Percentiles rank a stretch among this genome's conserved stretches.
These are phyloP conservation scores for Hypomontagnella submonticulosa DNA, from an alignment of 495 filamentous ascomycete species.

Conservation along the genomic window DNA sequence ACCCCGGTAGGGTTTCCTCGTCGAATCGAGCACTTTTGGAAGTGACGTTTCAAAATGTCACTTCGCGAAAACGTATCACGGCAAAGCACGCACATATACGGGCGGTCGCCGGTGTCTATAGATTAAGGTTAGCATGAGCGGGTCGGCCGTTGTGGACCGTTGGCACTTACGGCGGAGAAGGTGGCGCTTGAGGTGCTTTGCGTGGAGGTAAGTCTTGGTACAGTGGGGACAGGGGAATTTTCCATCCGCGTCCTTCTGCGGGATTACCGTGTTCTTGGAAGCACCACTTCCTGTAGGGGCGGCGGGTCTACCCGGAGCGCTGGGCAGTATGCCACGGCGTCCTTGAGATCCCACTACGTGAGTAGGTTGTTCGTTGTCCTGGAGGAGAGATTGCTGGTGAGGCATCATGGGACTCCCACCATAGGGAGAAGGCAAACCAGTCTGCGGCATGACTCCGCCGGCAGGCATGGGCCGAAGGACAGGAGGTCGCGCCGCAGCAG, in stretches of 20 bases:
- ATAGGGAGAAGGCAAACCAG: conserved; percentile 62
- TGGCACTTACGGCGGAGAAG: conserved; percentile 86
- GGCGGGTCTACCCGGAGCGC: conserved; percentile 81
- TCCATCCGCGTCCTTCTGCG: conserved; percentile 92
- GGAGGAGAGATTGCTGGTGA: conserved; percentile 52
- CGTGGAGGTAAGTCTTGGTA: conserved; percentile 96
- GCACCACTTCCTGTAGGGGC: conserved; percentile 69
- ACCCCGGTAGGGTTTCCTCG: conserved; percentile 93
- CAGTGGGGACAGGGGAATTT: conserved; percentile 98
- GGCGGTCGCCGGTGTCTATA: conserved; percentile 92
- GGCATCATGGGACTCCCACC: conserved; percentile 59
- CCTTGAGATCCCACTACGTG: conserved; percentile 95
- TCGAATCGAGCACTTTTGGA: conserved; percentile 96
- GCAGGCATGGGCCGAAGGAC: conserved; percentile 71
- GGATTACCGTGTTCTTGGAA: conserved; percentile 81
- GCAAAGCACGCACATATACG: conserved; percentile 96
- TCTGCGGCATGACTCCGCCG: conserved; percentile 64
- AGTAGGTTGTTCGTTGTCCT: conserved; percentile 71
- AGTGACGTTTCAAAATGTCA: conserved; percentile 98
- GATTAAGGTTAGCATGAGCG: conserved; percentile 35
- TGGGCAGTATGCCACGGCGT: conserved; percentile 87
- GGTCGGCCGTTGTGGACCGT: conserved; percentile 12
- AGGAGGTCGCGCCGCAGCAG: conserved; percentile 67
- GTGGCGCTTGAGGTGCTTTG: conserved; percentile 97
- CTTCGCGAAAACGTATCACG: conserved; percentile 98